Evolutionary conservation across 148 eudicot species (phyloP), one percentile per base, ranked within the genome.

Genomic region (Amaranthus palmeri): DNA sequence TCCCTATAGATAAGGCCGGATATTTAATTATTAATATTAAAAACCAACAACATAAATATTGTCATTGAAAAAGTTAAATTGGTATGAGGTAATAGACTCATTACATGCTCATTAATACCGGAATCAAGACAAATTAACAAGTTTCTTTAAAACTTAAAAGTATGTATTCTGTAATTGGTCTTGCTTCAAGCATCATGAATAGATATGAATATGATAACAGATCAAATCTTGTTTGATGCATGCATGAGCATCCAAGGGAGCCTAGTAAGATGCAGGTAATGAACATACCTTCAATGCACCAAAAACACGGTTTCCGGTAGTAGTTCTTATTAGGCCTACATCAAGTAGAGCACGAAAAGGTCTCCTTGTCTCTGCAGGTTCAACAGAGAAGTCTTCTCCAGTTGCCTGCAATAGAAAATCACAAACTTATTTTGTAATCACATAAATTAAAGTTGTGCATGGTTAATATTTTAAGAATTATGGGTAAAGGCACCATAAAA

Each of bases 261-360:
- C 8, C 48, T 0, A 4, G 48, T 10, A n/a, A 53, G 43, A 40
- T 25, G 36, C 36, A 25, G 36, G 36, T 25, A 25, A 17, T 3
- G 5, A 63, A 11, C 45, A 72, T 78, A 90, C 97, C 97, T 91
- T 91, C 17, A 91, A 80, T 65, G 93, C 93, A 78, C 93, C 91
- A 75, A 91, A 91, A 61, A 91, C 90, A 77, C 97, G 91, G 68
- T 91, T 91, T 41, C 97, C 93, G 43, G 91, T 88, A 2, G 93
- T 91, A 7, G 97, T 91, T 63, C 86, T 72, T 0, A 91, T 0
- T 72, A 91, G 97, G 17, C 93, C 97, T 69, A 88, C 93, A 84
- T 91, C 97, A 25, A 88, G 83, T 10, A 91, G 90, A 78, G 97
- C 97, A 75, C 93, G 93, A 88, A 91, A 91, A 11, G 97, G 93